Percentiles rank a stretch among this genome's conserved stretches.
These are phyloP conservation scores for Nicotiana tabacum DNA, from an alignment of 257 asterid species.

Conservation along the genomic window DNA sequence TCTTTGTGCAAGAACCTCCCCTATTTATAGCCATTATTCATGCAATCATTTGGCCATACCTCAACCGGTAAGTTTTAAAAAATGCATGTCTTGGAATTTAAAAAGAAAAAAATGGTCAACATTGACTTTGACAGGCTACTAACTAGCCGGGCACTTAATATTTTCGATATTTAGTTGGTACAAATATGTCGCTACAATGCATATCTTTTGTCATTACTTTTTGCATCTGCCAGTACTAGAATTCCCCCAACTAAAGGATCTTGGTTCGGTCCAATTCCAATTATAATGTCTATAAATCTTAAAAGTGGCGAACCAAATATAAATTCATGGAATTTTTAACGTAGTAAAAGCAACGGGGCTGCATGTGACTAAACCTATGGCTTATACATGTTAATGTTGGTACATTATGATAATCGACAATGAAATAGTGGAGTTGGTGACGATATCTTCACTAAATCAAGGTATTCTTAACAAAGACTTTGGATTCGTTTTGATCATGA, in stretches of 20 bases:
- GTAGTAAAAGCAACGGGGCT: not conserved
- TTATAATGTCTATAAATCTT: not conserved
- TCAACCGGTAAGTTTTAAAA: not conserved
- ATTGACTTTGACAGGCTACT: not conserved
- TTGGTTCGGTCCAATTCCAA: slow-evolving; percentile 6
- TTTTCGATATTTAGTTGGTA: not conserved
- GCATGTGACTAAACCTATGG: not conserved
- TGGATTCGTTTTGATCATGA: slow-evolving; percentile 2
- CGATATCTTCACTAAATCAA: not conserved
- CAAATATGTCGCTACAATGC: not conserved
- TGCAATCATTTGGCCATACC: not conserved
- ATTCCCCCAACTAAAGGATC: not conserved
- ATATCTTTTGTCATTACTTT: not conserved
- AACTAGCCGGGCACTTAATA: not conserved
- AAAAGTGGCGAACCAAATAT: not conserved
- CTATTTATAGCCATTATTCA: slow-evolving; percentile 19
- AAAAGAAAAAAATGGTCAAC: not conserved
- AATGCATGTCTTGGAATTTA: not conserved
- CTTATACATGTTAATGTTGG: not conserved
- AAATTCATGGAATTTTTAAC: not conserved
- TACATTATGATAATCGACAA: slow-evolving; percentile 9
- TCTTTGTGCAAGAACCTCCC: not conserved
- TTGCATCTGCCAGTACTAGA: not conserved
- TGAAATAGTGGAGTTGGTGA: slow-evolving; percentile 25
- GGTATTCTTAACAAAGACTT: not conserved